A percentile compares a stretch with the other conserved stretches of the same genome.
Conservation (phyloP, 805 yeast species). For the Yamadazyma endophytica region DNA sequence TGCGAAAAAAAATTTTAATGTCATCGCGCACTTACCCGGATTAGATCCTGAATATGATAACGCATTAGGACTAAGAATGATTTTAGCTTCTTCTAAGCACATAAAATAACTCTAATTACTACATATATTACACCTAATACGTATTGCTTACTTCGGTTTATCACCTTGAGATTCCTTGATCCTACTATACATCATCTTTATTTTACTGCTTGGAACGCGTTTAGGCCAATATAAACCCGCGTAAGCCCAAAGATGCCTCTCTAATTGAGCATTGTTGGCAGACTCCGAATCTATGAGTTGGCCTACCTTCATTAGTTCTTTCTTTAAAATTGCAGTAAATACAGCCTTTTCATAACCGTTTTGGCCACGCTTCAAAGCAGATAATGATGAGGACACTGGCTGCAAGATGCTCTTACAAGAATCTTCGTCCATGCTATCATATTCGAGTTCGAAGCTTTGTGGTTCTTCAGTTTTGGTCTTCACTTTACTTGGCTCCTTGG, state of each 20-base stretch:
- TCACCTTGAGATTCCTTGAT: conserved; percentile 25
- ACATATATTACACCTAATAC: no score
- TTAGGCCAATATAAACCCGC: conserved; percentile 87
- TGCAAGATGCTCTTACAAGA: conserved; percentile 58
- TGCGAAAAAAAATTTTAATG: no score
- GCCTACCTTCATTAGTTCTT: conserved; percentile 70
- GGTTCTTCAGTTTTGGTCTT: conserved; percentile 12
- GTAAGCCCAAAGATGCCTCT: conserved; percentile 78
- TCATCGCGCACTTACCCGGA: no score
- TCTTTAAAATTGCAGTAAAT: conserved; percentile 68
- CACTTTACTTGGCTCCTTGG: conserved; percentile 4
- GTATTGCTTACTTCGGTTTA: no score
- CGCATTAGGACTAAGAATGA: no score
- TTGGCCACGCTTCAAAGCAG: conserved; percentile 65
- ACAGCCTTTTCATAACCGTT: conserved; percentile 70
- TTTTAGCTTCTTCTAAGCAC: no score
- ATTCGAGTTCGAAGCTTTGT: conserved; percentile 46
- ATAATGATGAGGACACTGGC: conserved; percentile 64
- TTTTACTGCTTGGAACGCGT: conserved; percentile 67
- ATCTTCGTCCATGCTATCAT: conserved; percentile 75
- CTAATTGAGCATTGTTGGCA: conserved; percentile 23
- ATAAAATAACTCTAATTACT: no score
- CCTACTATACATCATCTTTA: conserved; percentile 72
- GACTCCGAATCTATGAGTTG: conserved; percentile 46
- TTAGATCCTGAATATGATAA: no score